These are phyloP conservation scores for Gynostemma pentaphyllum DNA, from an alignment of 306 rosid genomes.

Conservation along the genomic window DNA sequence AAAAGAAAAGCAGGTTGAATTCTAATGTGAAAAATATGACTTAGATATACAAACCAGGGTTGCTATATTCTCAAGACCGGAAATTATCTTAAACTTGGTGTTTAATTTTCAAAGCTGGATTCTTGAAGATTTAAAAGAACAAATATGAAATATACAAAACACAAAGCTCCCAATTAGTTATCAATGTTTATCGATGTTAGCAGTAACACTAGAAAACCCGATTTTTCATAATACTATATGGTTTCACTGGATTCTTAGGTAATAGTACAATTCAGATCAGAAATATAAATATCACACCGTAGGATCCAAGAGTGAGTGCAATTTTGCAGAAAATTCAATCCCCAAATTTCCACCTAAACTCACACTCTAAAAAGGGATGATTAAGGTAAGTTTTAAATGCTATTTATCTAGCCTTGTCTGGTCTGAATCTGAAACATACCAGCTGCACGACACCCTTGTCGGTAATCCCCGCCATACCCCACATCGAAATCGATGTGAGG, in stretches of 20 bases:
- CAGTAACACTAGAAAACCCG: no score
- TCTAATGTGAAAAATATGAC: no score
- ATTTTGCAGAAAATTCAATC: background rate
- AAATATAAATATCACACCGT: background rate
- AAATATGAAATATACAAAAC: background rate
- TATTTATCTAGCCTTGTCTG: background rate
- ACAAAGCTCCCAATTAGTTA: background rate
- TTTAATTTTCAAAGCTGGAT: background rate
- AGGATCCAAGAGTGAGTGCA: background rate
- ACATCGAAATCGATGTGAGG: conserved; percentile 69
- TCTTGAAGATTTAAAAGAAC: background rate
- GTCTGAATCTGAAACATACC: conserved; percentile 31
- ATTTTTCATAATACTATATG: no score
- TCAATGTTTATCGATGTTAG: background rate
- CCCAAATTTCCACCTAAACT: background rate
- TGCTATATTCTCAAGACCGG: background rate
- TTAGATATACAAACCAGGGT: no score
- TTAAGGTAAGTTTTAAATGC: background rate
- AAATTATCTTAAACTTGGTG: background rate
- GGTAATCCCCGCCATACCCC: conserved; percentile 93
- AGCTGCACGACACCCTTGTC: conserved; percentile 77
- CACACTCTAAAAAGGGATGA: background rate
- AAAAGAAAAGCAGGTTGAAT: background rate
- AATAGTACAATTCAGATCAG: no score
- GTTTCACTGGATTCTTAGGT: no score